Percentiles rank a stretch among this genome's conserved stretches.
phyloP scores from a whole-genome alignment of 129 eudicot genomes.

The Dittrichia graveolens region DNA sequence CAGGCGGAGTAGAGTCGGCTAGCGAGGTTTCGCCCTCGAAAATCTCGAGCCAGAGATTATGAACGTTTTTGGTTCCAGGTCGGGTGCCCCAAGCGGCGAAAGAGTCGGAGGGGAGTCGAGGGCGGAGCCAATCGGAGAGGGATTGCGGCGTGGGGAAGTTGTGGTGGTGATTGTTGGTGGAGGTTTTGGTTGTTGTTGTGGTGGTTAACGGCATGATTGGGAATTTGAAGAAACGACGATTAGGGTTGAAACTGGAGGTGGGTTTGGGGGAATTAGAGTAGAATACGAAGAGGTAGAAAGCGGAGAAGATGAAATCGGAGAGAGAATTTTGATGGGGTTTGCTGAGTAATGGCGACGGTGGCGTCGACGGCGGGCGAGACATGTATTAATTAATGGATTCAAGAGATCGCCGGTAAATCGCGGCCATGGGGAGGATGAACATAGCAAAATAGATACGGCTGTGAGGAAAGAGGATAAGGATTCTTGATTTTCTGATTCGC shows the following conservation, averaged over 20 bases:
- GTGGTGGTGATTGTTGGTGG: constrained; percentile 33
- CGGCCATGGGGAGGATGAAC: constrained; percentile 17
- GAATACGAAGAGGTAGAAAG: constrained; percentile 62
- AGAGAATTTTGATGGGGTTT: constrained; percentile 46
- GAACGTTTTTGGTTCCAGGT: constrained; percentile 83
- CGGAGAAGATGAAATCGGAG: constrained; percentile 61
- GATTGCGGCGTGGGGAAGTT: constrained; percentile 69
- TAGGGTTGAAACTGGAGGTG: constrained; percentile 32
- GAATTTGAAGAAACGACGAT: constrained; percentile 33
- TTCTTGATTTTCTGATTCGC: too few species aligned
- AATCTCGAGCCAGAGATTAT: constrained; percentile 76
- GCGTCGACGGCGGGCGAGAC: constrained; percentile 44
- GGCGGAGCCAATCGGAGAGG: constrained; percentile 78
- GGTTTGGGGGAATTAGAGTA: constrained; percentile 56
- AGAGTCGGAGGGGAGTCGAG: constrained; percentile 62
- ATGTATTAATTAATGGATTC: constrained; percentile 24
- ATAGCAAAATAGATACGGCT: background rate
- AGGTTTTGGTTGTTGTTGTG: constrained; percentile 28
- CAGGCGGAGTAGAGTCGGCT: constrained; percentile 65
- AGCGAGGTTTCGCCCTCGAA: constrained; percentile 73
- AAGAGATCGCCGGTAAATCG: constrained; percentile 17
- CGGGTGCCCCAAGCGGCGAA: constrained; percentile 78
- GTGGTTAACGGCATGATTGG: constrained; percentile 42
- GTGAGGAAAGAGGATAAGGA: background rate
- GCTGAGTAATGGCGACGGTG: constrained; percentile 36